Base-by-base conservation (phyloP, 2,329 filamentous ascomycete genomes). In the Fusarium xyrophilum region DNA sequence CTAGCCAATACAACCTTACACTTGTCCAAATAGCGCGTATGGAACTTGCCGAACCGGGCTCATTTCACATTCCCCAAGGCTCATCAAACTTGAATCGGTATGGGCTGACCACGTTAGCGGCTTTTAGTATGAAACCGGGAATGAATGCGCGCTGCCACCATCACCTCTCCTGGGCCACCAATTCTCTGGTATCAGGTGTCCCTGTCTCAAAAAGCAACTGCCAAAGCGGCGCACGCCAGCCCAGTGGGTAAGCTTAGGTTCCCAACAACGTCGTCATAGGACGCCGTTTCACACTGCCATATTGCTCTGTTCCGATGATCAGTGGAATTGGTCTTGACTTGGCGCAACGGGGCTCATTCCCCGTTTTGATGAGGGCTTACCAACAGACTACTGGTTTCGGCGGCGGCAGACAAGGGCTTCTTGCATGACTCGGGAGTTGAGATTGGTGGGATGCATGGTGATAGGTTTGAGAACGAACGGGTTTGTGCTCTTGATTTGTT, bases 261-360 rank as follows among this genome's bases (percentile, higher is more conserved):
- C 33, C 46, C 23, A 47, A 15, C 38, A 59, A 40, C 35, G 46
- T 60, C 40, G 60, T 39, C 36, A 36, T 48, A 54, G 47, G 55
- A 47, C 55, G 21, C 27, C 36, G 62, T 65, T 65, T 60, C 62
- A 65, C 17, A 21, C 40, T 32, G 21, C 27, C 32, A 21, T 48
- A 14, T n/a, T 30, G 46, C 33, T 46, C 42, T 51, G 59, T 63
- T 63, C 57, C 59, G 60, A 43, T 63, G 60, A 65, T 65, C 62
- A 60, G 53, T 52, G 46, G 61, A 35, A 38, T 25, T 19, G 11
- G 6, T 5, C 21, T n/a, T n/a, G 17, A 50, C 46, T 38, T 10
- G 17, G n/a, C 59, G 32, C 21, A n/a, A 46, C 48, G 51, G 61
- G 21, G 28, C 51, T 27, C 44, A 65, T 54, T 65, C 44, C 61